Evolutionary conservation across 306 rosid genomes (phyloP), one percentile per base, ranked within the genome.

Genomic region (Begonia loranthoides): DNA sequence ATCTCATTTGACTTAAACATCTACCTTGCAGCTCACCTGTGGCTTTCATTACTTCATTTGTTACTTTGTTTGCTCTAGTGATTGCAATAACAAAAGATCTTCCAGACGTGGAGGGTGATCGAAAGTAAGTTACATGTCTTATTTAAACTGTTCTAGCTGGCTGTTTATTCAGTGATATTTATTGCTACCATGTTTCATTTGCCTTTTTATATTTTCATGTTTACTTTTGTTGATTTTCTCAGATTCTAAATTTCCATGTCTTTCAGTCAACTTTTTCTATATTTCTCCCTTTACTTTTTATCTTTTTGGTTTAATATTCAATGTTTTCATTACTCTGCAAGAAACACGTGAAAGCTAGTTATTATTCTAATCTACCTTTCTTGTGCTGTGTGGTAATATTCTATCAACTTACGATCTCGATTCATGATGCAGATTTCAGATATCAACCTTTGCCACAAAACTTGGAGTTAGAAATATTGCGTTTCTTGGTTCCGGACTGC

Each of bases 51-150:
- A 89, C 97, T 38, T 63, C 82, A 21, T 89, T 89, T 54, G 97
- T 89, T n/a, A 84, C 95, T 48, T 67, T 89, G 58, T 89, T 89
- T 34, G 95, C 97, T 17, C 72, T 89, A 79, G 95, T 84, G 60
- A 89, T 84, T 71, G 97, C 97, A 58, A 84, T 89, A 58, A 89
- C 97, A 45, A 89, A 89, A 75, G 97, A 89, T 79, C 95, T 89
- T 77, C 89, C 97, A 6, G 97, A 89, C 54, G 95, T 89, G 57
- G 97, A 85, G 69, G 97, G 95, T 6, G 95, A 89, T 73, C 95
- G 90, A 60, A 89, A 86, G 94, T 89, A 77, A 68, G 82, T 58
- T 66, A 56, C 63, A 17, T 45, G 15, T 46, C 34, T 55, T 51
- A 53, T 15, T 60, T 70, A 55, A 61, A 28, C 51, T 9, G 19